Percentiles rank a stretch among this genome's conserved stretches.
These are phyloP conservation scores for Coemansia sp. DNA, from an alignment of 192 early-diverging fungal genomes.

Conservation along the genomic window DNA sequence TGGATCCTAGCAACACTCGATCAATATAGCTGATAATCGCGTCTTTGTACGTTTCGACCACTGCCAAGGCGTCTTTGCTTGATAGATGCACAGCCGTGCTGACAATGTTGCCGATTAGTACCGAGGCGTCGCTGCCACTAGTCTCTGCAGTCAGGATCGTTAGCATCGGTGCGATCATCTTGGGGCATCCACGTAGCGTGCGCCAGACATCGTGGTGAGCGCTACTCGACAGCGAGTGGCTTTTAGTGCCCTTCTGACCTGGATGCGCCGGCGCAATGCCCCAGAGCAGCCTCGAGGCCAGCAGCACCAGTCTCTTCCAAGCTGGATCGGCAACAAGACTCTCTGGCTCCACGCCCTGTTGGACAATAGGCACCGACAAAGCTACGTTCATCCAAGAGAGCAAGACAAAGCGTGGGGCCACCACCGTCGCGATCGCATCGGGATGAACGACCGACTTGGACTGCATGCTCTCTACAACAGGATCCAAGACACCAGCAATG, in stretches of 20 bases:
- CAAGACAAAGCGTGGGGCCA: slow-evolving; percentile 62
- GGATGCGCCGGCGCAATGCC: slow-evolving; percentile 58
- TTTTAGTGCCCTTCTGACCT: slow-evolving; percentile 18
- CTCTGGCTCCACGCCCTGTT: slow-evolving; percentile 58
- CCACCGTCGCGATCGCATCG: slow-evolving; percentile 53
- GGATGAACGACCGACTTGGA: slow-evolving; percentile 33
- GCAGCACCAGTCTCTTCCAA: slow-evolving; percentile 58
- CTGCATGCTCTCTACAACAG: slow-evolving; percentile 56
- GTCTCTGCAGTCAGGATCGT: slow-evolving; percentile 46
- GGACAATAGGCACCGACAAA: slow-evolving; percentile 32
- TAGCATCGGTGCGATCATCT: slow-evolving; percentile 48
- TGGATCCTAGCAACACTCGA: slow-evolving; percentile 19
- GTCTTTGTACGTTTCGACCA: slow-evolving; percentile 50
- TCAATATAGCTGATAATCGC: slow-evolving; percentile 35
- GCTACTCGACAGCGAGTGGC: slow-evolving; percentile 37
- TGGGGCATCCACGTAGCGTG: slow-evolving; percentile 54
- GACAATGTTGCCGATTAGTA: slow-evolving; percentile 66
- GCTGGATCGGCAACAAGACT: slow-evolving; percentile 53
- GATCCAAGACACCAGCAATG: slow-evolving; percentile 52
- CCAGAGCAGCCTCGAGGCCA: slow-evolving; percentile 60
- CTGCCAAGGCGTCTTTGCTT: slow-evolving; percentile 17
- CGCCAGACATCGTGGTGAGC: slow-evolving; percentile 47
- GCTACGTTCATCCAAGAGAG: slow-evolving; percentile 67
- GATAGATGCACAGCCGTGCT: slow-evolving; percentile 60
- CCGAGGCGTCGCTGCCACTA: slow-evolving; percentile 53